Conservation (phyloP, 1,139 yeast species). For the Yamadazyma atmosphaerica region DNA sequence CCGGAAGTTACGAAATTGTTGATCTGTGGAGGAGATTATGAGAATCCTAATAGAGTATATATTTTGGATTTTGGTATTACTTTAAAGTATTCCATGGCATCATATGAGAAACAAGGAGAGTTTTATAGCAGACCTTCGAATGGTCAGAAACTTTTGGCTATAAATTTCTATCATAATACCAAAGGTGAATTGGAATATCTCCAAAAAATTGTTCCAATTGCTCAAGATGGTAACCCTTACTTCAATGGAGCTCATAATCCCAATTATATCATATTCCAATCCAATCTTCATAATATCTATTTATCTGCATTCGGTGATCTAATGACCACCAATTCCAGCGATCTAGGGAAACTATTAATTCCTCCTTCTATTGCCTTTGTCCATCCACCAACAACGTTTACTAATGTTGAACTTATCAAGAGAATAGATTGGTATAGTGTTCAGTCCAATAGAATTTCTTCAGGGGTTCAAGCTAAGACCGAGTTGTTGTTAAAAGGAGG, state of each 20-base stretch:
- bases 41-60: constrained; percentile 55
- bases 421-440: constrained; percentile 77
- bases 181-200: constrained; percentile 25
- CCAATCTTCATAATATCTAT: constrained; percentile 55
- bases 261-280: constrained; percentile 52
- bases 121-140: constrained; percentile 67
- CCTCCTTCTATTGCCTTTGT: constrained; percentile 83
- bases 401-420: constrained; percentile 56
- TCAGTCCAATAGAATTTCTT: constrained; percentile 42
- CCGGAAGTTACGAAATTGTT: constrained; percentile 79
- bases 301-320: constrained; percentile 26
- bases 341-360: constrained; percentile 57
- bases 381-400: constrained; percentile 67
- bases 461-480: constrained; percentile 40
- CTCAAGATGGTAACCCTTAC: constrained; percentile 50
- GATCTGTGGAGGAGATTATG: constrained; percentile 66
- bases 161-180: constrained; percentile 22
- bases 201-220: constrained; percentile 29
- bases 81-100: constrained; percentile 74
- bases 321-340: constrained; percentile 43
- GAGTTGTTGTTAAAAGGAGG: constrained; percentile 70
- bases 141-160: constrained; percentile 36
- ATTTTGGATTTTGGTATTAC: constrained; percentile 80
- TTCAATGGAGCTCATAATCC: constrained; percentile 76
- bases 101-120: constrained; percentile 78